A percentile compares a stretch with the other conserved stretches of the same genome.
Conservation (phyloP, 2,329 filamentous ascomycete genomes). For the Trichoderma sp. region DNA sequence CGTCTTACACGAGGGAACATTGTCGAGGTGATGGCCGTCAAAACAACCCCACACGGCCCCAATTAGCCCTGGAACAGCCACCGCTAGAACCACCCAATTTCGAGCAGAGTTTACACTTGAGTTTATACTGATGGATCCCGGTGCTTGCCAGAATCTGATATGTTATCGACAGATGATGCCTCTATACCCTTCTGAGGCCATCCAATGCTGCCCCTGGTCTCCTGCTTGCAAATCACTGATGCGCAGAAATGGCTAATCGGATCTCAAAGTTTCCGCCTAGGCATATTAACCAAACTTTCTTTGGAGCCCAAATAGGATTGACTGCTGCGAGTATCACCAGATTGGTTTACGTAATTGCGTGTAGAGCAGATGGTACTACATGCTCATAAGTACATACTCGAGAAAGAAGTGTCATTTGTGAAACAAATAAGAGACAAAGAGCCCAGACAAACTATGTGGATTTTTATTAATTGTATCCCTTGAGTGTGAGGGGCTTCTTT, state of each 20-base stretch:
- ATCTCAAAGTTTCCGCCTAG: constrained; percentile 3
- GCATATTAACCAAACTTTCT: background rate
- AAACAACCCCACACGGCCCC: background rate
- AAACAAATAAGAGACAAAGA: background rate
- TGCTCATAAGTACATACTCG: background rate
- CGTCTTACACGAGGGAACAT: background rate
- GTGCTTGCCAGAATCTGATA: background rate
- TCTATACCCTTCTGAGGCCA: background rate
- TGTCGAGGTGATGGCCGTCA: background rate
- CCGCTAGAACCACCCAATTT: background rate
- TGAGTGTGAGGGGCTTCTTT: background rate
- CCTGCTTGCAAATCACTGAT: background rate
- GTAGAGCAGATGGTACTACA: background rate
- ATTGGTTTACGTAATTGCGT: background rate
- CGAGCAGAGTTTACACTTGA: constrained; percentile 11
- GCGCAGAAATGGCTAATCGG: background rate
- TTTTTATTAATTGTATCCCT: background rate
- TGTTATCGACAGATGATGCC: background rate
- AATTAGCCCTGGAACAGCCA: background rate
- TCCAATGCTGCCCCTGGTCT: background rate
- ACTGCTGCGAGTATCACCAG: background rate
- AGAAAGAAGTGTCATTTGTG: background rate
- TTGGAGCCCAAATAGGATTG: background rate
- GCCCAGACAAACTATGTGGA: background rate
- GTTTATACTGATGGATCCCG: constrained; percentile 1